These are phyloP conservation scores for Conoideocrella luteorostrata DNA, from an alignment of 2,329 filamentous ascomycete species.

Conservation along the genomic window DNA sequence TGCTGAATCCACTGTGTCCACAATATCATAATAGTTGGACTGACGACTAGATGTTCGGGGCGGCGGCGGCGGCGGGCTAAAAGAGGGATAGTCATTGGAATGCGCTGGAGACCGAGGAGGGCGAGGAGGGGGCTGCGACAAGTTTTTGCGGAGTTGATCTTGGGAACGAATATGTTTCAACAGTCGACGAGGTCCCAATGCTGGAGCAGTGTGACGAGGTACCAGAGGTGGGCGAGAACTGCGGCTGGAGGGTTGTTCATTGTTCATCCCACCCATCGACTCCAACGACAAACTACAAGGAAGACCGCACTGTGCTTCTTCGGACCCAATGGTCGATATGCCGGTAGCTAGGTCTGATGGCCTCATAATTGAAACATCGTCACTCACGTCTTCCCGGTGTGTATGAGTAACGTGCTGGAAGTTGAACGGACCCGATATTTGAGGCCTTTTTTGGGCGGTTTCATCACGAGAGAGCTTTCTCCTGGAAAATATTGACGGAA, in stretches of 20 bases:
- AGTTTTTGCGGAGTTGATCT: slow-evolving; percentile 41
- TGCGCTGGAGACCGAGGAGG: slow-evolving; percentile 38
- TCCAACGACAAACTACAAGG: slow-evolving; percentile 21
- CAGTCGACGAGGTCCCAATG: slow-evolving; percentile 25
- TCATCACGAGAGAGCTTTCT: slow-evolving; percentile 36
- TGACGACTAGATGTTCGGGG: slow-evolving; percentile 50
- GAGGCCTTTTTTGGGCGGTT: slow-evolving; percentile 32
- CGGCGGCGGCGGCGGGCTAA: slow-evolving; percentile 42
- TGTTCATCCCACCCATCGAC: slow-evolving; percentile 16
- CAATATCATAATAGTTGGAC: slow-evolving; percentile 37
- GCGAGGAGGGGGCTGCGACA: slow-evolving; percentile 40
- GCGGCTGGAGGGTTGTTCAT: neutral
- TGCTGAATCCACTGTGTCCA: slow-evolving; percentile 28
- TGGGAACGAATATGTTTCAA: slow-evolving; percentile 41
- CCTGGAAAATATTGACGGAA: slow-evolving; percentile 46
- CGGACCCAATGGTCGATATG: neutral
- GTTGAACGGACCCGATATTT: slow-evolving; percentile 60
- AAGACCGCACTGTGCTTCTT: neutral
- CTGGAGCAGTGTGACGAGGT: slow-evolving; percentile 15
- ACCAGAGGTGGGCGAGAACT: slow-evolving; percentile 12
- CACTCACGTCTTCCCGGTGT: slow-evolving; percentile 40
- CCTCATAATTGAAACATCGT: slow-evolving; percentile 16
- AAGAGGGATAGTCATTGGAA: slow-evolving; percentile 20
- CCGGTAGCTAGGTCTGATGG: neutral
- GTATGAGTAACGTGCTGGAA: slow-evolving; percentile 60